Evolutionary conservation across 176 grass and related monocot genomes (phyloP).

Genomic region (Oryza rufipogon): DNA sequence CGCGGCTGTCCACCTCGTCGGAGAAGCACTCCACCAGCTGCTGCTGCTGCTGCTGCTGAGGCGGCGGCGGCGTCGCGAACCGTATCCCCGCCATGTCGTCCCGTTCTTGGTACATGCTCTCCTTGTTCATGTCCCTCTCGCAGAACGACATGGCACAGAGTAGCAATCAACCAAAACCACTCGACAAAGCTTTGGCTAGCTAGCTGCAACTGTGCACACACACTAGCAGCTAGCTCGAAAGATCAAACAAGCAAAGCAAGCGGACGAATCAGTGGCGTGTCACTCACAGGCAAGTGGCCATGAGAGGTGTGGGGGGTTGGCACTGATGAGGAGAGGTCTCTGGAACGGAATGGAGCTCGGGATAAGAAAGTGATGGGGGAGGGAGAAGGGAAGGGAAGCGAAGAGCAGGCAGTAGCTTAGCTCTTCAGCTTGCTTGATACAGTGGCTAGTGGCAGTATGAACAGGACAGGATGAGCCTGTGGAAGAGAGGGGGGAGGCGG

Average conservation of each 20-base stretch:
- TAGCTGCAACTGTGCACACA: background rate
- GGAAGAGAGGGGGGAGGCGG: conserved; percentile 4
- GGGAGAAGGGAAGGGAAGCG: conserved; percentile 13
- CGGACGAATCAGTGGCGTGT: background rate
- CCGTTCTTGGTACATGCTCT: conserved; percentile 61
- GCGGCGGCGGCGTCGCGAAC: conserved; percentile 47
- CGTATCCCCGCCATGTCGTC: conserved; percentile 39
- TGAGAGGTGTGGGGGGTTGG: background rate
- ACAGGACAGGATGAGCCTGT: conserved; percentile 38
- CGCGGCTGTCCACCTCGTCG: conserved; percentile 76
- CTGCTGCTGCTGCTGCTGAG: background rate
- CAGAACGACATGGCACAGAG: conserved; percentile 46
- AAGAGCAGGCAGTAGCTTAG: background rate
- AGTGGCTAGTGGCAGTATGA: background rate
- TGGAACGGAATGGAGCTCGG: conserved; percentile 15
- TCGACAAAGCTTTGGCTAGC: background rate
- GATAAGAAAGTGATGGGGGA: conserved; percentile 45
- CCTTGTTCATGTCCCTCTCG: conserved; percentile 55
- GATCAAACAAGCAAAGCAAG: background rate
- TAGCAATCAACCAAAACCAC: background rate
- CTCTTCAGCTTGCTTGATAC: background rate
- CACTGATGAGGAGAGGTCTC: background rate
- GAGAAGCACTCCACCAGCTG: conserved; percentile 68
- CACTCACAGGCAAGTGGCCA: conserved; percentile 14
- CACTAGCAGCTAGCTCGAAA: conserved; percentile 5